Percentiles rank a stretch among this genome's conserved stretches.
Evolutionary conservation across 1,139 yeast species (phyloP).

Genomic region (Komagataea norvegica): DNA sequence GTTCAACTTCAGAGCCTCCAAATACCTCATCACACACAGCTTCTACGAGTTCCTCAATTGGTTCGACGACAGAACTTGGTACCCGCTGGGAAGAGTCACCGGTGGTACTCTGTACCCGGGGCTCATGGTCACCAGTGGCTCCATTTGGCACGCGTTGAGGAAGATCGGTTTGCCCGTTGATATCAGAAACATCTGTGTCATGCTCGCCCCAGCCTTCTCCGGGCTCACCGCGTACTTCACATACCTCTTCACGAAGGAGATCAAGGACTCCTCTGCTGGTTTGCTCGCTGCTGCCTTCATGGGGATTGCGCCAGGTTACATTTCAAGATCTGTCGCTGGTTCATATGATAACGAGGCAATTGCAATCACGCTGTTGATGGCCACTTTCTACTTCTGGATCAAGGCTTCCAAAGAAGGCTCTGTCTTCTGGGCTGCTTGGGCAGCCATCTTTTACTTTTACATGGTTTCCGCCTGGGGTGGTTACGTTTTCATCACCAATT

Average conservation of each 20-base stretch:
- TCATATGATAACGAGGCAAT: constrained; percentile 99
- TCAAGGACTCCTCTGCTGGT: constrained; percentile 89
- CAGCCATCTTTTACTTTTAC: constrained; percentile 90
- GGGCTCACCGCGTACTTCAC: constrained; percentile 91
- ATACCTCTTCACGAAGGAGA: constrained; percentile 83
- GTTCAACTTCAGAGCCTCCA: constrained; percentile 96
- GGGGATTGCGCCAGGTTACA: constrained; percentile 98
- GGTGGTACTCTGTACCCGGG: constrained; percentile 99
- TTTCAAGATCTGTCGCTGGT: constrained; percentile 97
- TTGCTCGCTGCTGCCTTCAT: constrained; percentile 88
- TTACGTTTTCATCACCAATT: constrained; percentile 94
- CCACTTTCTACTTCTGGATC: constrained; percentile 94
- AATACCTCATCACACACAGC: constrained; percentile 77
- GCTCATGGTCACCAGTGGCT: constrained; percentile 92
- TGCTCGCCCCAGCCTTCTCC: constrained; percentile 95
- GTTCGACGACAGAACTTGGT: constrained; percentile 99
- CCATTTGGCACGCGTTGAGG: constrained; percentile 73
- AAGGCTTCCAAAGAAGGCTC: constrained; percentile 90
- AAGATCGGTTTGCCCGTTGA: constrained; percentile 78
- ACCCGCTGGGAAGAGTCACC: constrained; percentile 97
- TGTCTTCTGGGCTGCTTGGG: constrained; percentile 73
- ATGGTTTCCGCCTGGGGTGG: constrained; percentile 99
- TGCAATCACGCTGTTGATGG: constrained; percentile 93
- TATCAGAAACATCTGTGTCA: constrained; percentile 91
- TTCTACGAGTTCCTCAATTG: constrained; percentile 91